These are phyloP conservation scores for Stygiomarasmius scandens DNA, from an alignment of 1,284 basidiomycete species.

Conservation along the genomic window DNA sequence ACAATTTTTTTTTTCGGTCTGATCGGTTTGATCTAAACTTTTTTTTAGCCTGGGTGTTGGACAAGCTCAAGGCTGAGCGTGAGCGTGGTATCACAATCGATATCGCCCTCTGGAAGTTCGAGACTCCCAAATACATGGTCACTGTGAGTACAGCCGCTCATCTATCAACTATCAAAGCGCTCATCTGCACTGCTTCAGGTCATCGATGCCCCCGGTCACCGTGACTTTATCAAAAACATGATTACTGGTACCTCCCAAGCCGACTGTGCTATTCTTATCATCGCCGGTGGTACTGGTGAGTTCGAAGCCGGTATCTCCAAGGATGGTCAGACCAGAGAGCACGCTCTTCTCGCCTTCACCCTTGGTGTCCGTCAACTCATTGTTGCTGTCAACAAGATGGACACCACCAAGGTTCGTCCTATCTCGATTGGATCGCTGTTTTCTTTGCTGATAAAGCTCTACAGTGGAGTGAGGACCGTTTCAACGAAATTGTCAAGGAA, in stretches of 20 bases:
- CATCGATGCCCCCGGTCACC: conserved; percentile 99
- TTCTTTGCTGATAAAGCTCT: conserved; percentile 14
- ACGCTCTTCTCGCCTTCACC: conserved; percentile 99
- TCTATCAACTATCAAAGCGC: conserved; percentile 9
- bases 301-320: conserved; percentile 99
- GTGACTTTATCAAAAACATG: conserved; percentile 99
- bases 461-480: conserved; percentile 98
- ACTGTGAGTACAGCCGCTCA: conserved; percentile 58
- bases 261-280: conserved; percentile 99
- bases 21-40: conserved; percentile 25
- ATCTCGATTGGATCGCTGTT: not conserved
- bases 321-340: conserved; percentile 99
- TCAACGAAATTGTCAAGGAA: conserved; percentile 99
- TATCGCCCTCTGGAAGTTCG: conserved; percentile 99
- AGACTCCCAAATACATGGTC: conserved; percentile 91
- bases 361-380: conserved; percentile 99
- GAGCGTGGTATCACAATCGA: conserved; percentile 99
- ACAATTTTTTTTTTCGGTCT: conserved; percentile 11
- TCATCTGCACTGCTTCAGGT: conserved; percentile 54
- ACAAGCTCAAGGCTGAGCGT: conserved; percentile 99
- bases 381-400: conserved; percentile 99
- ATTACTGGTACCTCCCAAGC: conserved; percentile 99
- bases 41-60: conserved; percentile 92
- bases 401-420: conserved; percentile 89
- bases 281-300: conserved; percentile 98